Evolutionary conservation across 2,329 filamentous ascomycete species (phyloP), one percentile per base, ranked within the genome.

Genomic region (Exophiala spinifera): DNA sequence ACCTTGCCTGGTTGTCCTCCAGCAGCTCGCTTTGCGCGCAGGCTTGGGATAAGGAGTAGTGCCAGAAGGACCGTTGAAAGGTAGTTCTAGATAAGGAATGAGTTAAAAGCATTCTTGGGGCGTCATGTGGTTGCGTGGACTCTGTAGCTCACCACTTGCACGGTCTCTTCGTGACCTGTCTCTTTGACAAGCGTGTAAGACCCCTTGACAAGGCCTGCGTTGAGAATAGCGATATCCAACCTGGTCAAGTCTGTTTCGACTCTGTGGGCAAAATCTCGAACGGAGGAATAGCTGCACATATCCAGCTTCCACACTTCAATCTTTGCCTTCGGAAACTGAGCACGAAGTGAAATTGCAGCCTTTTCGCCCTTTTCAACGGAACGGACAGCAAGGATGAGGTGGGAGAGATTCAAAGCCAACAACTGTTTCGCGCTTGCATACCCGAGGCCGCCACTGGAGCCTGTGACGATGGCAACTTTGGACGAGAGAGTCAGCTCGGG

Each of bases 241-340:
- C 48, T 36, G 20, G 44, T 19, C 19, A 49, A 43, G 11, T 51
- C 34, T n/a, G 23, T 34, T 1, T 48, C 33, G 20, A 52, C 25
- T 14, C 14, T 20, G 14, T 65, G 55, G 1, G 66, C 68, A 46
- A 73, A 73, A 1, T 56, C 60, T 28, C 64, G 66, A 3, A 77
- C 70, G 25, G 66, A 72, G 2, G 64, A 63, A 56, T 72, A 76
- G 10, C 61, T 67, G 7, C 60, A 54, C 42, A 78, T 67, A 58
- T 78, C 75, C 1, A 79, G 65, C 5, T 65, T 63, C 74, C 75
- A 78, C 4, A 77, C 74, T 54, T 74, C 68, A 14, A 76, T 58
- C 19, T 44, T 39, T 37, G 37, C 6, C 8, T 7, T 6, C 11
- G 28, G 28, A 31, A 31, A 31, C 28, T 7, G 28, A 10, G 28